Evolutionary conservation across 2,329 filamentous ascomycete species (phyloP).

Genomic region (Ascocoryne sarcoides): DNA sequence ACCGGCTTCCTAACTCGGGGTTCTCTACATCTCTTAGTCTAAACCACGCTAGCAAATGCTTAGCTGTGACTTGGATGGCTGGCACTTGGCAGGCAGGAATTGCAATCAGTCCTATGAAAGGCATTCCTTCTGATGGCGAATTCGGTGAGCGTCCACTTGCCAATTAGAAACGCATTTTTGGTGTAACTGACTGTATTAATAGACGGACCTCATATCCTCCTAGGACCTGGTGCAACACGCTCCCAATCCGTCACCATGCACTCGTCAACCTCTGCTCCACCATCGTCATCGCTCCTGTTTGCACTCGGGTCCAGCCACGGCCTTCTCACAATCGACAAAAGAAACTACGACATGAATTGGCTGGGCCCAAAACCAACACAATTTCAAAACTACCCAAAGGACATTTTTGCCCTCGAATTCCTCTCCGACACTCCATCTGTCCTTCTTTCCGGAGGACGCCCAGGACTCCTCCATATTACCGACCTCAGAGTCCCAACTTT

Average conservation of each 20-base stretch:
- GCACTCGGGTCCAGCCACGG: slow-evolving; percentile 41
- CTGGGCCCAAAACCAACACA: slow-evolving; percentile 8
- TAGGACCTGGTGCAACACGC: slow-evolving; percentile 14
- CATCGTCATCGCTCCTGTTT: slow-evolving; percentile 34
- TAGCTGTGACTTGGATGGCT: slow-evolving; percentile 13
- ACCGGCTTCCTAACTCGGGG: too few species aligned
- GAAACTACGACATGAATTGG: slow-evolving; percentile 9
- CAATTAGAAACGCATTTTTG: background rate
- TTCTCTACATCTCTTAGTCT: slow-evolving; percentile 8
- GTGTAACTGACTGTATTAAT: background rate
- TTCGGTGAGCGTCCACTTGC: background rate
- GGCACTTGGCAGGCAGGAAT: slow-evolving; percentile 7
- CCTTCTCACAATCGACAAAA: slow-evolving; percentile 32
- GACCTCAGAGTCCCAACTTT: slow-evolving; percentile 27
- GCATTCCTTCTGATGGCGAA: background rate
- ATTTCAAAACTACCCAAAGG: slow-evolving; percentile 26
- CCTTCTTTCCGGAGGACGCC: slow-evolving; percentile 43
- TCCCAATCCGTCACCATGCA: slow-evolving; percentile 27
- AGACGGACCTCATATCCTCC: background rate
- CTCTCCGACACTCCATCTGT: slow-evolving; percentile 35
- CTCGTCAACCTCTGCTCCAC: slow-evolving; percentile 34
- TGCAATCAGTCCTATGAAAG: slow-evolving; percentile 5
- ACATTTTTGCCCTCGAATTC: slow-evolving; percentile 42
- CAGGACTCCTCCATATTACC: slow-evolving; percentile 33
- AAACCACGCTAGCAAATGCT: slow-evolving; percentile 1